Evolutionary conservation across 139 green algal genomes (phyloP), one percentile per base, ranked within the genome.

Genomic region (Volvox reticuliferus): DNA sequence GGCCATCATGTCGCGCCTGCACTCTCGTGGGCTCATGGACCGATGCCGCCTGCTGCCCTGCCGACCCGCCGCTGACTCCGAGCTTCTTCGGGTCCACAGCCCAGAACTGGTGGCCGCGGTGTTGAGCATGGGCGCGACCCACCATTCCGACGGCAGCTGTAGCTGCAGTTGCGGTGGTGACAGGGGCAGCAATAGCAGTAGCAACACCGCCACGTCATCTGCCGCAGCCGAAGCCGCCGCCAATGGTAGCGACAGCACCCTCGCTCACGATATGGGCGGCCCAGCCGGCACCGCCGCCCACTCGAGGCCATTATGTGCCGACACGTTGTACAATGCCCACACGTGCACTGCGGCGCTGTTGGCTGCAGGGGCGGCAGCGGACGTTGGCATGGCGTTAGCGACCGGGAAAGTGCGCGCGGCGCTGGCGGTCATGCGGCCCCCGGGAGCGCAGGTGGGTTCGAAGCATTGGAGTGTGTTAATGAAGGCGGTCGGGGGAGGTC

Each of bases 361-460:
- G 75, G 95, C 95, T 32, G 96, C 96, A 62, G 96, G 96, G 20
- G 91, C 89, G 17, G 94, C 95, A 22, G 94, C 95, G 69, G 94
- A 97, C 36, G 55, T 95, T 36, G 94, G 95, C 1, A 9, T 50
- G 2, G 95, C 93, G 36, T 91, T 97, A 63, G 87, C 90, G 20
- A 87, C n/a, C 35, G 94, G 94, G 3, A 37, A 89, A 13, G 92
- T 91, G 14, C 21, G 65, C 28, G 75, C 50, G 12, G 96, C 88
- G 3, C 81, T 96, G 32, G 97, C 97, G 2, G 87, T 98, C 1
- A 93, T 98, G 35, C 88, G 97, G 88, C 97, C 97, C 12, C 94
- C 96, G 2, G 97, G 97, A 62, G 77, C 86, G 21, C 86, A 89
- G 85, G 85, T 89, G 69, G 65, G 82, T 28, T 1, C 44, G 44